Evolutionary conservation across 352 stramenopile genomes (phyloP).

Genomic region (Globisporangium viniferum): DNA sequence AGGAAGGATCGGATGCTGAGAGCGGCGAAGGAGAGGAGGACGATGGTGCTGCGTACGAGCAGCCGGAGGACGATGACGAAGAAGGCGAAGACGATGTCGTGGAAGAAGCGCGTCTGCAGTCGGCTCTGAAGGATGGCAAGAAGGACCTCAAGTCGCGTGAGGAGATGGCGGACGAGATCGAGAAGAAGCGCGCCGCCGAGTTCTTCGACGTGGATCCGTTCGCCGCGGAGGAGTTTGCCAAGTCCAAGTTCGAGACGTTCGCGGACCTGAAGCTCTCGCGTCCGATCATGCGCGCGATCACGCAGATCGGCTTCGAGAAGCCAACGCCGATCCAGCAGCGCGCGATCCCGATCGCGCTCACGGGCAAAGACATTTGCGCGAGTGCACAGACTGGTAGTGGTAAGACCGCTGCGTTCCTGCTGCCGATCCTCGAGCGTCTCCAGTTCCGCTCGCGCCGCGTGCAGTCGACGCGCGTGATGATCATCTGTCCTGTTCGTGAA

Average conservation of each 20-base stretch:
- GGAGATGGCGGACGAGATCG: slow-evolving; percentile 66
- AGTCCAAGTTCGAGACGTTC: slow-evolving; percentile 92
- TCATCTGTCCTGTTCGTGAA: slow-evolving; percentile 97
- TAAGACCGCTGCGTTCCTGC: slow-evolving; percentile 98
- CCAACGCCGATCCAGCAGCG: slow-evolving; percentile 94
- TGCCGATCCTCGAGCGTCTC: slow-evolving; percentile 97
- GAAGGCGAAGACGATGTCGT: slow-evolving; percentile 67
- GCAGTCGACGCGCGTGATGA: slow-evolving; percentile 92
- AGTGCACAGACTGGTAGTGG: slow-evolving; percentile 96
- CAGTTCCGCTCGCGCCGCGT: slow-evolving; percentile 90
- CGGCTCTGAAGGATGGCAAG: slow-evolving; percentile 57
- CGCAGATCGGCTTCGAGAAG: slow-evolving; percentile 95
- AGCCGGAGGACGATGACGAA: slow-evolving; percentile 39
- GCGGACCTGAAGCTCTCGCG: slow-evolving; percentile 96
- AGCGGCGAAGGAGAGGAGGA: slow-evolving; percentile 16
- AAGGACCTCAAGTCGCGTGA: slow-evolving; percentile 50
- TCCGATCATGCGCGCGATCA: slow-evolving; percentile 95
- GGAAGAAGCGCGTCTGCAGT: slow-evolving; percentile 71
- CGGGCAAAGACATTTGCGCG: slow-evolving; percentile 97
- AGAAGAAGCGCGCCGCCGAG: slow-evolving; percentile 75
- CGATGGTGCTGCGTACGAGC: slow-evolving; percentile 31
- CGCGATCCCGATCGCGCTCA: slow-evolving; percentile 93
- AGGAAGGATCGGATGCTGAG: neutral
- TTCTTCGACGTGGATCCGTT: slow-evolving; percentile 85
- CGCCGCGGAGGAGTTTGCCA: slow-evolving; percentile 68